Conservation (phyloP, 2,329 filamentous ascomycete genomes). For the Knoxdaviesia capensis region DNA sequence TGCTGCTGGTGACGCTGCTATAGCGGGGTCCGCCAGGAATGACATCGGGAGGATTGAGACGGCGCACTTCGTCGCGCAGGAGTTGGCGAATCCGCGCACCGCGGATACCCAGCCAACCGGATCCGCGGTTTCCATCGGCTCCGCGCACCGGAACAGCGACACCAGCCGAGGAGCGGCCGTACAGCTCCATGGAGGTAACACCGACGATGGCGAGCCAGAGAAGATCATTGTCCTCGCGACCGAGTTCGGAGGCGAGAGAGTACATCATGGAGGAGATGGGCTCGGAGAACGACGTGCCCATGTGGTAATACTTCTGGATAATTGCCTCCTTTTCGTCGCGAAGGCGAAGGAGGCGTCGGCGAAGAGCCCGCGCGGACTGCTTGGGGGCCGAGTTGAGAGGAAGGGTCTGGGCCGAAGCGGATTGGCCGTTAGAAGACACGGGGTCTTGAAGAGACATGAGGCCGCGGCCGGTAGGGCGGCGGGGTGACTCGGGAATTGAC, state of each 20-base stretch:
- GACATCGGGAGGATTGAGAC: slow-evolving; percentile 66
- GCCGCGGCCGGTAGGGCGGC: slow-evolving; percentile 37
- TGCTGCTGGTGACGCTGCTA: no score
- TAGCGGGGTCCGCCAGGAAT: slow-evolving; percentile 11
- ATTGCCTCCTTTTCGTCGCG: slow-evolving; percentile 58
- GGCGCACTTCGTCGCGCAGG: slow-evolving; percentile 79
- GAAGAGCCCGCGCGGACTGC: slow-evolving; percentile 46
- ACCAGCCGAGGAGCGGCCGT: slow-evolving; percentile 67
- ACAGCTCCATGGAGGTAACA: slow-evolving; percentile 82
- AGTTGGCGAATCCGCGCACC: slow-evolving; percentile 72
- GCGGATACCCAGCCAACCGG: slow-evolving; percentile 64
- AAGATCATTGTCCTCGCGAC: slow-evolving; percentile 89
- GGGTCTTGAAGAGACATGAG: slow-evolving; percentile 33
- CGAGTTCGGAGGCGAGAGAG: slow-evolving; percentile 81
- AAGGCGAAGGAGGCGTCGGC: slow-evolving; percentile 53
- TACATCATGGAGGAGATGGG: slow-evolving; percentile 91
- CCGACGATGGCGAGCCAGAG: slow-evolving; percentile 92
- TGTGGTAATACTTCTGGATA: slow-evolving; percentile 64
- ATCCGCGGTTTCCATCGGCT: slow-evolving; percentile 33
- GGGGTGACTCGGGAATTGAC: slow-evolving; percentile 44
- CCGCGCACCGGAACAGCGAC: slow-evolving; percentile 40
- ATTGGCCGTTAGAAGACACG: no score
- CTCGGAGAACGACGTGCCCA: slow-evolving; percentile 82
- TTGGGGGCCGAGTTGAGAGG: no score
- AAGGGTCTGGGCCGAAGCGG: no score